Conservation (phyloP, 495 filamentous ascomycete genomes). For the Aspergillus leporis region DNA sequence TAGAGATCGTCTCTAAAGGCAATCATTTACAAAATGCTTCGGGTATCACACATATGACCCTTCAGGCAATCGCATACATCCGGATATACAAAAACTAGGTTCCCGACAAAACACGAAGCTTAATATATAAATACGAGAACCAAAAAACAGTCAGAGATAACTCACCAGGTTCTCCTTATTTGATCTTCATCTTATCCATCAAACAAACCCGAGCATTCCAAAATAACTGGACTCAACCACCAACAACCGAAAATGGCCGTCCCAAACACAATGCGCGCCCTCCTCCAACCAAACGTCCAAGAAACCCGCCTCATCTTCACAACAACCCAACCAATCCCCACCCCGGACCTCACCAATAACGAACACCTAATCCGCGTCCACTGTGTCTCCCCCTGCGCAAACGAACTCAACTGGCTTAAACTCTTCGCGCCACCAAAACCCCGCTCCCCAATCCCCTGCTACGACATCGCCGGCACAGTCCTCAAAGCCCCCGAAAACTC, state of each 20-base stretch:
- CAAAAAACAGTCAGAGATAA: neutral
- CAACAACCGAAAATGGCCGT: neutral
- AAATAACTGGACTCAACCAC: too few relatives aligned
- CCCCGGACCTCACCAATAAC: slow-evolving; percentile 14
- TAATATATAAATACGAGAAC: neutral
- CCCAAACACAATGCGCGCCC: slow-evolving; percentile 11
- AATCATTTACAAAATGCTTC: neutral
- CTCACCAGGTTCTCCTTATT: neutral
- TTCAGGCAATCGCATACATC: neutral
- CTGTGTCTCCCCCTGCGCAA: slow-evolving; percentile 49
- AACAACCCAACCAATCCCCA: slow-evolving; percentile 23
- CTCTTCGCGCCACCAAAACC: slow-evolving; percentile 39
- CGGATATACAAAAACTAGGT: neutral
- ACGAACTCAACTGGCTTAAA: slow-evolving; percentile 55
- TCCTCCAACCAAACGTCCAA: slow-evolving; percentile 12
- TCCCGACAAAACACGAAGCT: neutral
- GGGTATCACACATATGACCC: too few relatives aligned
- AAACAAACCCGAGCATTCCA: too few relatives aligned
- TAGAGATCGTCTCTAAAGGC: too few relatives aligned
- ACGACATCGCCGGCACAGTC: slow-evolving; percentile 52
- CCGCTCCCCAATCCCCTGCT: slow-evolving; percentile 44
- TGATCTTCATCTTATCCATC: too few relatives aligned
- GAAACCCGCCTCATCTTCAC: slow-evolving; percentile 14
- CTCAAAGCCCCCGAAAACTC: slow-evolving; percentile 42
- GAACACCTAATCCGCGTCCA: slow-evolving; percentile 57